These are phyloP conservation scores for Zasmidium angulare DNA, from an alignment of 2,329 filamentous ascomycete species.

Conservation along the genomic window DNA sequence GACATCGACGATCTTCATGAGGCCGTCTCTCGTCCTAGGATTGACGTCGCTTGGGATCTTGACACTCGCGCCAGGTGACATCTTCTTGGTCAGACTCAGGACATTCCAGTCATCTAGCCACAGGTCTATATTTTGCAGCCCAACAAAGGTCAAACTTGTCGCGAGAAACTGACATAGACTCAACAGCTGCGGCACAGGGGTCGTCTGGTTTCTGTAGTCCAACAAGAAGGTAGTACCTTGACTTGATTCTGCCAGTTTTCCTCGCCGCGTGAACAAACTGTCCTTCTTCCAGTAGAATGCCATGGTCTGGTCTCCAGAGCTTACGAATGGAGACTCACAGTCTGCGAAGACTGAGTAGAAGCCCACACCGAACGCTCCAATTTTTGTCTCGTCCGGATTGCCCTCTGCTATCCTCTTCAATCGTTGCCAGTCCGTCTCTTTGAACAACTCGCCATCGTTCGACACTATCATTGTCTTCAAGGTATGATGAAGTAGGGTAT, in stretches of 20 bases:
- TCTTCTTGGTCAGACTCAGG: constrained; percentile 77
- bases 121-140: constrained; percentile 81
- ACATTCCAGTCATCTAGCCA: constrained; percentile 87
- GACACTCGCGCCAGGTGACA: constrained; percentile 72
- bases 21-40: constrained; percentile 76
- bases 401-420: constrained; percentile 98
- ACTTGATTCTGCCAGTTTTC: constrained; percentile 62
- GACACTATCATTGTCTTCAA: constrained; percentile 83
- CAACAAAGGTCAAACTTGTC: constrained; percentile 94
- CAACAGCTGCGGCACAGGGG: constrained; percentile 80
- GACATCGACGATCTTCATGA: constrained; percentile 84
- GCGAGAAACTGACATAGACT: constrained; percentile 89
- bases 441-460: constrained; percentile 88
- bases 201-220: constrained; percentile 86
- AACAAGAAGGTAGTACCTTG: constrained; percentile 85
- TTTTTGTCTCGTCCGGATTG: constrained; percentile 98
- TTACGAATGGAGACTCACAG: constrained; percentile 96
- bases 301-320: constrained; percentile 89
- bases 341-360: constrained; percentile 99
- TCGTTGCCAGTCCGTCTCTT: constrained; percentile 85
- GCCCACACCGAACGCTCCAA: constrained; percentile 95
- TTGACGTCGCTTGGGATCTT: constrained; percentile 76
- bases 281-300: constrained; percentile 99
- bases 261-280: constrained; percentile 85
- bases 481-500: constrained; percentile 81